A percentile compares a stretch with the other conserved stretches of the same genome.
phyloP scores from a whole-genome alignment of 2,329 filamentous ascomycete genomes.

The Aureobasidium sp. region DNA sequence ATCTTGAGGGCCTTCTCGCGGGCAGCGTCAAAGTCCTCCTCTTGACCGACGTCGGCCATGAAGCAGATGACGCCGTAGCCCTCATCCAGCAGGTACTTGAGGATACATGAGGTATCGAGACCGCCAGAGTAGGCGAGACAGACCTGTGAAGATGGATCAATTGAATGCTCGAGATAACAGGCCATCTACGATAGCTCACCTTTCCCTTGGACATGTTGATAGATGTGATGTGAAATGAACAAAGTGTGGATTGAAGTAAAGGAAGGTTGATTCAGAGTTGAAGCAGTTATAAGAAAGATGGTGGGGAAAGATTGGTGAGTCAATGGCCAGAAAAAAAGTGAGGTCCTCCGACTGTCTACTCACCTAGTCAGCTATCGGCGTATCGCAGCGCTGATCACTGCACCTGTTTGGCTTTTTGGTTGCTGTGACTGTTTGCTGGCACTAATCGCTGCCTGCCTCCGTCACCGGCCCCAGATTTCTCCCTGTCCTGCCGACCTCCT shows the following conservation, averaged over 20 bases:
- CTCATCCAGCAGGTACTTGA: constrained; percentile 40
- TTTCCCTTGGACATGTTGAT: constrained; percentile 14
- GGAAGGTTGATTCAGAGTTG: background rate
- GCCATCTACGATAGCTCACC: background rate
- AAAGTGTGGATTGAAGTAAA: background rate
- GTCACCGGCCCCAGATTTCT: background rate
- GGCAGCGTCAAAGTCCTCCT: constrained; percentile 64
- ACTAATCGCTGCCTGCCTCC: background rate
- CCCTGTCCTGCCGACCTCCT: background rate
- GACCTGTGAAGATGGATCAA: constrained; percentile 22
- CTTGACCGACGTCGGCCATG: constrained; percentile 54
- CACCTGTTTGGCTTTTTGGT: background rate
- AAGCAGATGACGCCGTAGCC: constrained; percentile 57
- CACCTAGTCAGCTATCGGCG: constrained; percentile 3
- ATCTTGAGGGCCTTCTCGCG: constrained; percentile 64
- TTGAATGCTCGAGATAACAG: background rate
- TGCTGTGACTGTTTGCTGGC: constrained; percentile 6
- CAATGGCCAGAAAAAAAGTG: constrained; percentile 8
- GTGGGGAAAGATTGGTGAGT: background rate
- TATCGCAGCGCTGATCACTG: constrained; percentile 8
- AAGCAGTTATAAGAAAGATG: background rate
- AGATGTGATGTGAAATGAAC: background rate
- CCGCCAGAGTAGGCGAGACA: constrained; percentile 46
- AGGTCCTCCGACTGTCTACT: background rate
- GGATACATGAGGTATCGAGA: constrained; percentile 51